A percentile compares a stretch with the other conserved stretches of the same genome.
Conservation (phyloP, 2,329 filamentous ascomycete species). For the Hyphodiscus sp. region DNA sequence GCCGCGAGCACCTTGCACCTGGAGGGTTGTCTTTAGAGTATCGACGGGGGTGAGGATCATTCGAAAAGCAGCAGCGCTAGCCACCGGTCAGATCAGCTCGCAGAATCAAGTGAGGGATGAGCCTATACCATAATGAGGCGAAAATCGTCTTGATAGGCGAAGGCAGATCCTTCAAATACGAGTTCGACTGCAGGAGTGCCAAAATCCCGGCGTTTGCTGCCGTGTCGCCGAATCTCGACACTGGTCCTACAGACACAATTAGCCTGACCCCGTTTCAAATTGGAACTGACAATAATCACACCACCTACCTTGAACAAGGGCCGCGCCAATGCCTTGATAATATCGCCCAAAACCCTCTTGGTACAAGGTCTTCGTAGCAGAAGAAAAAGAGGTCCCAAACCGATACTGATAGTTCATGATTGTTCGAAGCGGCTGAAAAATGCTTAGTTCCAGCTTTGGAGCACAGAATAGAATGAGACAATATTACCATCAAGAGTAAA, state of each 20-base stretch:
- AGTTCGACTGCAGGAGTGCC: conserved; percentile 40
- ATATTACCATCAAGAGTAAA: conserved; percentile 39
- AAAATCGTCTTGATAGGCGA: conserved; percentile 40
- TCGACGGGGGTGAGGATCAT: conserved; percentile 43
- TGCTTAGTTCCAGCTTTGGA: neutral
- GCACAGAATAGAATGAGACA: neutral
- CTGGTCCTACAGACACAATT: conserved; percentile 30
- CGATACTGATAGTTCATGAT: conserved; percentile 48
- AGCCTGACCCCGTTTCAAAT: neutral
- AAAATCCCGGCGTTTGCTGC: conserved; percentile 45
- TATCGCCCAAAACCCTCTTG: conserved; percentile 37
- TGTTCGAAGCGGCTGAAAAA: conserved; percentile 37
- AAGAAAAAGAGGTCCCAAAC: conserved; percentile 36
- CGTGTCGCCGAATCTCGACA: conserved; percentile 42
- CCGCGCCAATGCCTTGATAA: conserved; percentile 40
- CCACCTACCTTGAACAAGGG: conserved; percentile 38
- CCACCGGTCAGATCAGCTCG: neutral
- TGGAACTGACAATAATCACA: neutral
- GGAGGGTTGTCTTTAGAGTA: conserved; percentile 44
- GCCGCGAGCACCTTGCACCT: conserved; percentile 39
- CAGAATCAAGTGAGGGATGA: neutral
- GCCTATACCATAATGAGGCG: conserved; percentile 37
- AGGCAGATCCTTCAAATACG: conserved; percentile 38
- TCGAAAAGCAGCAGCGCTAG: conserved; percentile 40
- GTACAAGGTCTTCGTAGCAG: conserved; percentile 36